Percentiles rank a stretch among this genome's conserved stretches.
Evolutionary conservation across 805 yeast genomes (phyloP).

Genomic region (Candida berthetii): DNA sequence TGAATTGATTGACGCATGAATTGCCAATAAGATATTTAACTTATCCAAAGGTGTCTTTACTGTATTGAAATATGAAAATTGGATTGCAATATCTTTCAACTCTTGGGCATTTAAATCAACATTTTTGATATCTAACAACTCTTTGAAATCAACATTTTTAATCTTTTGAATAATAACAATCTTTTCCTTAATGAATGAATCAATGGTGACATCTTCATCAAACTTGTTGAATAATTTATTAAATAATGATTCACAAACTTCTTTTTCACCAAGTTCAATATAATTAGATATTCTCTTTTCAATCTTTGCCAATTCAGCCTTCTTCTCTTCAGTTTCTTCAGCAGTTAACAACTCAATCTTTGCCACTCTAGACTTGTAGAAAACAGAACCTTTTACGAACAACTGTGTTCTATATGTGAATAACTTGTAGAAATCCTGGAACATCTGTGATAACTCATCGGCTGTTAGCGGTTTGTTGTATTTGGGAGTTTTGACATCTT

Average conservation of each 20-base stretch:
- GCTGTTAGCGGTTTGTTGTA: conserved; percentile 14
- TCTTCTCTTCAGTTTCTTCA: conserved; percentile 5
- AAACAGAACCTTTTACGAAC: conserved; percentile 10
- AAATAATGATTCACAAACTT: conserved; percentile 6
- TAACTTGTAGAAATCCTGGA: conserved; percentile 14
- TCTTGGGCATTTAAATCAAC: conserved; percentile 6
- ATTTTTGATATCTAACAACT: conserved; percentile 12
- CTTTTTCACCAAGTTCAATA: conserved; percentile 12
- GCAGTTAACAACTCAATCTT: conserved; percentile 2
- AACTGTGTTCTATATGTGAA: conserved; percentile 7
- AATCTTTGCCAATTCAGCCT: background rate
- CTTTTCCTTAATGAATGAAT: conserved; percentile 12
- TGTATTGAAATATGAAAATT: conserved; percentile 3
- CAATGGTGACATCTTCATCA: conserved; percentile 7
- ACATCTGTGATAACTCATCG: conserved; percentile 9
- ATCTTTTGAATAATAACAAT: conserved; percentile 7
- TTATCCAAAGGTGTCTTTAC: conserved; percentile 12
- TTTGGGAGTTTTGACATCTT: conserved; percentile 16
- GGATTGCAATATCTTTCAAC: conserved; percentile 3
- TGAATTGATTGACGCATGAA: conserved; percentile 13
- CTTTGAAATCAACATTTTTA: conserved; percentile 9
- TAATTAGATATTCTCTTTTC: conserved; percentile 5
- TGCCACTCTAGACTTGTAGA: conserved; percentile 3
- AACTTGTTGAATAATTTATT: conserved; percentile 13
- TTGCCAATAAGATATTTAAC: conserved; percentile 4